A percentile compares a stretch with the other conserved stretches of the same genome.
phyloP scores from a whole-genome alignment of 768 basidiomycete genomes.

The Suillus luteus region DNA sequence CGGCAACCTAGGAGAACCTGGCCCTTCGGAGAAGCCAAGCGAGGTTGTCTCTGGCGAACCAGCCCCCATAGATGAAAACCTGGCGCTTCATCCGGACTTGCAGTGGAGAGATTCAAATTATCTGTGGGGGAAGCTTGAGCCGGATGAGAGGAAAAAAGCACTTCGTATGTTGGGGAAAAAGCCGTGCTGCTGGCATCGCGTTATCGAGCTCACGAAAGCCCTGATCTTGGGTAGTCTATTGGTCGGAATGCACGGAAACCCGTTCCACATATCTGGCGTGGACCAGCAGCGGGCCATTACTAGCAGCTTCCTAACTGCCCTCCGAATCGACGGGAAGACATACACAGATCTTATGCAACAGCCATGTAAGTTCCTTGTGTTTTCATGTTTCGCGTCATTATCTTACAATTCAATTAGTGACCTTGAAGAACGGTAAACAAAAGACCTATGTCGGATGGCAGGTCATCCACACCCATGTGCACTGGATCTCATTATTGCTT shows the following conservation, averaged over 20 bases:
- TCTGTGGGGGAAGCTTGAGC: background rate
- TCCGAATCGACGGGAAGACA: background rate
- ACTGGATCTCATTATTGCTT: background rate
- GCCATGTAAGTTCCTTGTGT: background rate
- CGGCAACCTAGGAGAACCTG: background rate
- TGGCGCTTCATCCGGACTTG: background rate
- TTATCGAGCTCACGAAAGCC: background rate
- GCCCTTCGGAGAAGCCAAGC: background rate
- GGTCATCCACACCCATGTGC: background rate
- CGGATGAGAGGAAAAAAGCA: background rate
- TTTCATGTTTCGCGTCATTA: background rate
- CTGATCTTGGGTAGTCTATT: background rate
- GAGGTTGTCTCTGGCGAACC: background rate
- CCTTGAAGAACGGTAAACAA: background rate
- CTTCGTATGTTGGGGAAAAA: background rate
- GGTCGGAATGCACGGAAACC: background rate
- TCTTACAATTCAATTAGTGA: background rate
- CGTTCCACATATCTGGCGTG: background rate
- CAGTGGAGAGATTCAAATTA: background rate
- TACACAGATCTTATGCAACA: background rate
- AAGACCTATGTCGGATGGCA: background rate
- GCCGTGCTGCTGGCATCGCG: background rate
- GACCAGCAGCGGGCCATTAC: background rate
- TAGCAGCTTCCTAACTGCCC: background rate
- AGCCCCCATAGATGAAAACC: background rate